Percentiles rank a stretch among this genome's conserved stretches.
phyloP scores from a whole-genome alignment of 768 basidiomycete species.

The Phylloporus rhodoxanthus region DNA sequence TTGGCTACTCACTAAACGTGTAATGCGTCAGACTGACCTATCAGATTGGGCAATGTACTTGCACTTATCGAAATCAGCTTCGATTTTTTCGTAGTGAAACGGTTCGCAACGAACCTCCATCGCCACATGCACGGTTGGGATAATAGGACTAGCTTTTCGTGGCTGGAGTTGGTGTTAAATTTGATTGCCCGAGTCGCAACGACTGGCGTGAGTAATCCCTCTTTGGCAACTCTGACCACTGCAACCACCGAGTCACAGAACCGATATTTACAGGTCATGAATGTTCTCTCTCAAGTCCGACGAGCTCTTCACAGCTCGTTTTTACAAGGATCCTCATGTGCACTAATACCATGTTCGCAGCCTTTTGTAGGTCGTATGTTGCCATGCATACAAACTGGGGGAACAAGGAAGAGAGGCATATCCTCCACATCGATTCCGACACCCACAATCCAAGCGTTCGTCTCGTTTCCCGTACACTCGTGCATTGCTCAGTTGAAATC shows the following conservation, averaged over 20 bases:
- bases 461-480: slow-evolving; percentile 6
- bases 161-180: too few relatives aligned
- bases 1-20: too few relatives aligned
- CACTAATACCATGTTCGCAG: slow-evolving; percentile 2
- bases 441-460: slow-evolving; percentile 16
- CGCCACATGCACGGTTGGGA: not conserved
- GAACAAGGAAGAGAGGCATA: slow-evolving; percentile 8
- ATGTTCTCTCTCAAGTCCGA: slow-evolving; percentile 14
- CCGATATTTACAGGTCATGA: slow-evolving; percentile 13
- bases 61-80: too few relatives aligned
- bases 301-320: slow-evolving; percentile 22
- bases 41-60: too few relatives aligned
- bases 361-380: not conserved
- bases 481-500: slow-evolving; percentile 23
- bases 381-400: not conserved
- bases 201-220: slow-evolving; percentile 4
- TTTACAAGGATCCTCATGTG: slow-evolving; percentile 6
- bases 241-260: not conserved
- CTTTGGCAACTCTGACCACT: slow-evolving; percentile 11
- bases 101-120: not conserved
- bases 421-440: slow-evolving; percentile 11
- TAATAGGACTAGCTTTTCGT: not conserved
- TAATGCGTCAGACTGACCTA: too few relatives aligned
- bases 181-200: not conserved
- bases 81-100: not conserved